phyloP scores from a whole-genome alignment of 208 protist species.

The Balamuthia mandrillaris region DNA sequence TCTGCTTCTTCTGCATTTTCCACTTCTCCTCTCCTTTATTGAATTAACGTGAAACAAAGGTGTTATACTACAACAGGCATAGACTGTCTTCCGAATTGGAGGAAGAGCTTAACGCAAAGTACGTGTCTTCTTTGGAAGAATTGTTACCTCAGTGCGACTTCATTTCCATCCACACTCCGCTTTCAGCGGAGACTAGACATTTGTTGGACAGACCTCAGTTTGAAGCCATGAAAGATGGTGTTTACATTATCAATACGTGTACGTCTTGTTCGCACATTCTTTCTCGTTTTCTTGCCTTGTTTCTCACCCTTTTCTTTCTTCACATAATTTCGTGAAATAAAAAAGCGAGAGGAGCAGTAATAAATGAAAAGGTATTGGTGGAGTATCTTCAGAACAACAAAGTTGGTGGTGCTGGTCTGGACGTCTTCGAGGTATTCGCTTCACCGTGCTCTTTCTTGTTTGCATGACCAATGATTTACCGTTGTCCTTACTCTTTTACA shows the following conservation, averaged over 20 bases:
- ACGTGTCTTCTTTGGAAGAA: background rate
- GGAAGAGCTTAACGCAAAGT: background rate
- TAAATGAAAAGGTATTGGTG: background rate
- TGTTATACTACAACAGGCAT: background rate
- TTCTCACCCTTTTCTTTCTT: background rate
- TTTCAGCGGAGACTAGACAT: background rate
- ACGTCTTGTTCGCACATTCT: background rate
- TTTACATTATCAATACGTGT: slow-evolving; percentile 24
- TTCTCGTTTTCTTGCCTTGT: background rate
- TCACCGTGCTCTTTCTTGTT: background rate
- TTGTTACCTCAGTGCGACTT: background rate
- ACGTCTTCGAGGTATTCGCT: background rate
- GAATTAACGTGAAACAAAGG: too few species aligned
- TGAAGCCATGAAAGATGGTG: background rate
- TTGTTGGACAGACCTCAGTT: too few species aligned
- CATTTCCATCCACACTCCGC: slow-evolving; percentile 17
- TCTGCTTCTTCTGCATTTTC: too few species aligned
- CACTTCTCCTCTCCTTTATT: too few species aligned
- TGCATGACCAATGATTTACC: background rate
- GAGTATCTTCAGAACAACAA: background rate
- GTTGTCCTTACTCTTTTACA: too few species aligned
- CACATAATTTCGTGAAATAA: background rate
- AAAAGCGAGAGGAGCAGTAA: background rate
- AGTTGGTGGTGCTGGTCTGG: background rate
- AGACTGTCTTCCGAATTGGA: background rate